These are phyloP conservation scores for Fraxinus platypoda DNA, from an alignment of 305 asterid species.

Conservation along the genomic window DNA sequence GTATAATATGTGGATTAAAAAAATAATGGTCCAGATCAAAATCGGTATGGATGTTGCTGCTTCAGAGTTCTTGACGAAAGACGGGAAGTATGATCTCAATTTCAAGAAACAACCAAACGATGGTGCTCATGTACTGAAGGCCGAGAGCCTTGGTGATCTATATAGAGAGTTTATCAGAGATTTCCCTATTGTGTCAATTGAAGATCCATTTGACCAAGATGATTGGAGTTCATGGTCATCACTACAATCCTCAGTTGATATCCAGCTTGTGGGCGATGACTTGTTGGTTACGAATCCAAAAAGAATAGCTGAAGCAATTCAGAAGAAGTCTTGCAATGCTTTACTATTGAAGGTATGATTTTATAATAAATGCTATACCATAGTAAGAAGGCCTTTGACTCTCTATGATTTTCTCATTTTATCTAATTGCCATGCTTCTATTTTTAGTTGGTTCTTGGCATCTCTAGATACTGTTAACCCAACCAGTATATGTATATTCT, in stretches of 20 bases:
- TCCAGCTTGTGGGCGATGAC: conserved; percentile 97
- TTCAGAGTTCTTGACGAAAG: conserved; percentile 79
- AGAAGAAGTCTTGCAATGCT: conserved; percentile 93
- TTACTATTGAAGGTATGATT: conserved; percentile 70
- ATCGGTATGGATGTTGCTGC: conserved; percentile 99
- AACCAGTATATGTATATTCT: background rate
- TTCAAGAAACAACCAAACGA: conserved; percentile 96
- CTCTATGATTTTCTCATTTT: background rate
- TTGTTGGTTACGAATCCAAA: conserved; percentile 93
- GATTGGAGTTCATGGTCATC: conserved; percentile 96
- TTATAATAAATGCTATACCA: background rate
- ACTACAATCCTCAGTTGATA: conserved; percentile 77
- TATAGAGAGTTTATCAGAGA: conserved; percentile 79
- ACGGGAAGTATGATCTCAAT: conserved; percentile 82
- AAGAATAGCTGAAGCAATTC: conserved; percentile 79
- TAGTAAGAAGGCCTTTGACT: background rate
- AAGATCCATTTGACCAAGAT: conserved; percentile 98
- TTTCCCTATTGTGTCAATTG: conserved; percentile 93
- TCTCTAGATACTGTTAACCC: background rate
- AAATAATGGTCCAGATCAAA: conserved; percentile 61
- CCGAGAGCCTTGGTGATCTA: conserved; percentile 70
- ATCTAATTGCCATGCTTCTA: background rate
- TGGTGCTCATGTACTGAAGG: conserved; percentile 81
- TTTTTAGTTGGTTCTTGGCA: background rate
- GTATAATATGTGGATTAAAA: conserved; percentile 6